A percentile compares a stretch with the other conserved stretches of the same genome.
Conservation (phyloP, 345 rosid genomes). For the Camelina neglecta region DNA sequence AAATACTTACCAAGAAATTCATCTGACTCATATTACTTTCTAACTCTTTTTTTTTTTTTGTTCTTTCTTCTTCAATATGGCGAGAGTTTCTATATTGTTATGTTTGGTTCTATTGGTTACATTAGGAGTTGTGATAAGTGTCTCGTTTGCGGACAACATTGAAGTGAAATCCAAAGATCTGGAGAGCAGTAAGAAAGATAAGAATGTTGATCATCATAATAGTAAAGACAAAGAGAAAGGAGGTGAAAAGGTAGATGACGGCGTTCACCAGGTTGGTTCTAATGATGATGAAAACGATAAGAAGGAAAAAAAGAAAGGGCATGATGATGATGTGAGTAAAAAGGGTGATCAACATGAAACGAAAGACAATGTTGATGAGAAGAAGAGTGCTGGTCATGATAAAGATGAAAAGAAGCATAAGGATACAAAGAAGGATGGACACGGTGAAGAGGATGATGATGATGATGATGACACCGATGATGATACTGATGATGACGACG, state of each 20-base stretch:
- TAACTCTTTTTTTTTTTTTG: neutral
- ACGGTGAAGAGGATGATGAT: conserved; percentile 18
- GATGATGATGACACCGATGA: conserved; percentile 18
- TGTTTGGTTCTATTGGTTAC: conserved; percentile 42
- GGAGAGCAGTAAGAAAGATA: conserved; percentile 18
- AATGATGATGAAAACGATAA: neutral
- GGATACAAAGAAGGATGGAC: conserved; percentile 24
- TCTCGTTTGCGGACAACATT: conserved; percentile 30
- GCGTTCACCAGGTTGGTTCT: conserved; percentile 21
- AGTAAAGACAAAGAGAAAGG: conserved; percentile 26
- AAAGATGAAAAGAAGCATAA: neutral
- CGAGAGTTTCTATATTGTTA: conserved; percentile 37
- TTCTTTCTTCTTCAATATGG: conserved; percentile 28
- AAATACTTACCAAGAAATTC: conserved; percentile 27
- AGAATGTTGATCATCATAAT: conserved; percentile 10
- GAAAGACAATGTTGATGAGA: neutral
- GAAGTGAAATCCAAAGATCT: conserved; percentile 27
- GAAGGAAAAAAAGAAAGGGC: conserved; percentile 11
- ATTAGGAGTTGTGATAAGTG: conserved; percentile 37
- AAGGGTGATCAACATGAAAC: conserved; percentile 8
- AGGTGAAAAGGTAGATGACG: conserved; percentile 8
- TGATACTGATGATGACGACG: conserved; percentile 21
- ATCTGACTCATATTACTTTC: conserved; percentile 17
- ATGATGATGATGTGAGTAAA: neutral
- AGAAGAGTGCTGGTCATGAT: conserved; percentile 35